A percentile compares a stretch with the other conserved stretches of the same genome.
Evolutionary conservation across 352 stramenopile genomes (phyloP).

Genomic region (Phytopythium cucurbitacearum): DNA sequence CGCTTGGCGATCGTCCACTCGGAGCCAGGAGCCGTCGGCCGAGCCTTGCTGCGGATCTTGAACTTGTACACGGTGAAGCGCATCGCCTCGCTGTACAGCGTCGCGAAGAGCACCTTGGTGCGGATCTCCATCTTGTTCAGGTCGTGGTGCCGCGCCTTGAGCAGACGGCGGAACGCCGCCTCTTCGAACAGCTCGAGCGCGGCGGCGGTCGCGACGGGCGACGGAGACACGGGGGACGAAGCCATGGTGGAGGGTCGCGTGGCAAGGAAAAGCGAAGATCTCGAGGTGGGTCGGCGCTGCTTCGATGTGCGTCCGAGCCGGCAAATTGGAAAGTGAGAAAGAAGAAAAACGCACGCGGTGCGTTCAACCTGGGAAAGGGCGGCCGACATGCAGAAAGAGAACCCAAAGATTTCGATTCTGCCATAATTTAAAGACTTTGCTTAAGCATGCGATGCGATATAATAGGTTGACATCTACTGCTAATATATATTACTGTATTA

Average conservation of each 20-base stretch:
- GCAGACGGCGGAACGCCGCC: conserved; percentile 25
- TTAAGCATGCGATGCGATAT: too few relatives aligned
- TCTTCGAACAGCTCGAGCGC: conserved; percentile 14
- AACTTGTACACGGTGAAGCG: conserved; percentile 69
- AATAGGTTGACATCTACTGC: too few relatives aligned
- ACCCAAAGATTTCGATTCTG: too few relatives aligned
- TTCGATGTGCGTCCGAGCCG: not conserved
- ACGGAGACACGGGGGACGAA: not conserved
- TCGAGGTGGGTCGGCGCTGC: not conserved
- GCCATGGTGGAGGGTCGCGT: not conserved
- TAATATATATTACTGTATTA: too few relatives aligned
- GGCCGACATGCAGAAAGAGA: not conserved
- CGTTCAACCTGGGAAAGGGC: not conserved
- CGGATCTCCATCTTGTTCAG: conserved; percentile 46
- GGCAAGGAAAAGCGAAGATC: not conserved
- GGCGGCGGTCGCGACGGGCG: not conserved
- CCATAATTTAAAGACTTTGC: too few relatives aligned
- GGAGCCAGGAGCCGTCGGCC: conserved; percentile 11
- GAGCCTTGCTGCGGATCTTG: conserved; percentile 39
- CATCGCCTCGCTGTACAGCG: conserved; percentile 27
- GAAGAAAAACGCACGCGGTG: not conserved
- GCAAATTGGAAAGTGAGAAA: conserved; percentile 9
- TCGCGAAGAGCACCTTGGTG: conserved; percentile 35
- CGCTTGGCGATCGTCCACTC: conserved; percentile 56
- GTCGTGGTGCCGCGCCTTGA: conserved; percentile 44